These are phyloP conservation scores for Nakaseomyces sp. DNA, from an alignment of 1,139 yeast species.

Conservation along the genomic window DNA sequence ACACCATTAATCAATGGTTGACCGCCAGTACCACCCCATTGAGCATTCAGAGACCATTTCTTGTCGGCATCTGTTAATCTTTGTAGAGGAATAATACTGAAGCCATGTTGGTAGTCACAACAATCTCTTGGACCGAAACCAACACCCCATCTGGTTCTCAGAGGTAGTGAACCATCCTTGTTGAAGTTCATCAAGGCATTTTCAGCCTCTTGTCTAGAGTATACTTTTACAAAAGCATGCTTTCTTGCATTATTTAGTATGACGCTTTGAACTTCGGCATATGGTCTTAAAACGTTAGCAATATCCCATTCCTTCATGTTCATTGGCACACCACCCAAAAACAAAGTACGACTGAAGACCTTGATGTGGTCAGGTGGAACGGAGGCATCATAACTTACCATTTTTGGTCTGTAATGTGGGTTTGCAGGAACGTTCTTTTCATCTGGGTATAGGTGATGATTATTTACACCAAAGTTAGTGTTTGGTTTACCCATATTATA, in stretches of 20 bases:
- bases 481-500: conserved; percentile 13
- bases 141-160: conserved; percentile 95
- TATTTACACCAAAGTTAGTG: conserved; percentile 22
- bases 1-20: conserved; percentile 72
- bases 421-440: conserved; percentile 62
- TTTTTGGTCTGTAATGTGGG: conserved; percentile 65
- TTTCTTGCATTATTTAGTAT: conserved; percentile 80
- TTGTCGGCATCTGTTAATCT: conserved; percentile 90
- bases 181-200: conserved; percentile 53
- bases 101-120: conserved; percentile 88
- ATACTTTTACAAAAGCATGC: conserved; percentile 95
- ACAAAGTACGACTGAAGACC: conserved; percentile 81
- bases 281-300: conserved; percentile 64
- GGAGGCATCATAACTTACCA: conserved; percentile 57
- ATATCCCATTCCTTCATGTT: conserved; percentile 70
- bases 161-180: conserved; percentile 46
- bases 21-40: conserved; percentile 98
- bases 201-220: conserved; percentile 90
- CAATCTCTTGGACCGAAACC: conserved; percentile 99
- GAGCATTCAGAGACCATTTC: conserved; percentile 81
- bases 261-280: conserved; percentile 89
- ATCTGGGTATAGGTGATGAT: conserved; percentile 35
- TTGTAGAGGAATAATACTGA: conserved; percentile 74
- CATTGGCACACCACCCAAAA: conserved; percentile 87
- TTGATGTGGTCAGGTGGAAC: conserved; percentile 76